Evolutionary conservation across 768 basidiomycete species (phyloP), one percentile per base, ranked within the genome.

Genomic region (Boletales sp.): DNA sequence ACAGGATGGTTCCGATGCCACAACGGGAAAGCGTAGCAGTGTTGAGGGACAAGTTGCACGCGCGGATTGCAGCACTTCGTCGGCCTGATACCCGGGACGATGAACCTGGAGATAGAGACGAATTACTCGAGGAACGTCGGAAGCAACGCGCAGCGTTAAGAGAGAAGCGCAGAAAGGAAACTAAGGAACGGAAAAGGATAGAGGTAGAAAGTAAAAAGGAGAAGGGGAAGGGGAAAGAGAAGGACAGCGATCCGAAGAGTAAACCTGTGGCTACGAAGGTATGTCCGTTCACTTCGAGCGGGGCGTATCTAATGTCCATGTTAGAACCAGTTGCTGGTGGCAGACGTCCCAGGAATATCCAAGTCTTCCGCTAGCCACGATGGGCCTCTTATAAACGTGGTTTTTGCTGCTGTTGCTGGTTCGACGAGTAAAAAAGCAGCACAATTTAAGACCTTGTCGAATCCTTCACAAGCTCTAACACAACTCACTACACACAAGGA

Each of bases 91-190:
- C 48, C 25, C 57, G 57, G 41, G 49, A 51, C 18, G 60, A 57
- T 46, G 78, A 80, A 59, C 74, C 81, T 10, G 78, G 75, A 7
- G 84, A 85, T 61, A 83, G 80, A 62, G 94, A 97, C 62, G 90
- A 84, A 53, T 65, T 97, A 41, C 65, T 97, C 45, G 88, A 92
- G 61, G 88, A 92, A 67, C 75, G 88, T 46, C 72, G 93, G 53
- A 69, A 70, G 57, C 84, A 90, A 60, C 74, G 92, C 5, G 94
- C 86, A 0, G 82, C 85, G 32, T 76, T 96, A 76, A 77, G 94
- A 18, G 94, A 97, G 68, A 79, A 83, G 50, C 73, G 95, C 57
- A 71, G 94, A 62, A 89, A 87, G 61, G 87, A 90, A 72, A 90
- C 89, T 8, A 87, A 78, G 63, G 93, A 94, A 70, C 87, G 90